A percentile compares a stretch with the other conserved stretches of the same genome.
Evolutionary conservation across 2,329 filamentous ascomycete genomes (phyloP).

Genomic region (Colletotrichum sp.): DNA sequence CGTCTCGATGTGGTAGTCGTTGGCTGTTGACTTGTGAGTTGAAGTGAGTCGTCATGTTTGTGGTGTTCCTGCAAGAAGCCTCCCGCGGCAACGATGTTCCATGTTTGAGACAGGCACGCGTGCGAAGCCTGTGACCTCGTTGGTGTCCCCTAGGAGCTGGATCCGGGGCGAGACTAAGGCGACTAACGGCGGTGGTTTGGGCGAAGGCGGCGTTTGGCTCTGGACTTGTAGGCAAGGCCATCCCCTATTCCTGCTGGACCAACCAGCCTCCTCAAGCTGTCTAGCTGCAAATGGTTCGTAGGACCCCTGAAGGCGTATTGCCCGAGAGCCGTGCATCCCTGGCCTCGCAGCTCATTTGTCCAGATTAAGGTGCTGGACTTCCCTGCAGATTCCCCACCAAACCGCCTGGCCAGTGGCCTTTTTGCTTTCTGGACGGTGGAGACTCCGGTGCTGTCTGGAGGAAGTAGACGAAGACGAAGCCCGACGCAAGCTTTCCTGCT

Average conservation of each 20-base stretch:
- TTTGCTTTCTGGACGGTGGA: constrained; percentile 11
- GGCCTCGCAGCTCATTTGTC: constrained; percentile 10
- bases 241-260: neutral
- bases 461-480: neutral
- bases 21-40: neutral
- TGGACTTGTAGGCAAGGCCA: neutral
- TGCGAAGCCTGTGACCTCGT: constrained; percentile 8
- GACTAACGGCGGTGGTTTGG: constrained; percentile 11
- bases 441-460: neutral
- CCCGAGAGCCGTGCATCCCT: constrained; percentile 9
- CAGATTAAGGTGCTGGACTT: constrained; percentile 16
- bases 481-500: neutral
- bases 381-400: constrained; percentile 11
- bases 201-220: neutral
- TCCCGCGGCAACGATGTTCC: neutral
- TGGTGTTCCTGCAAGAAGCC: neutral
- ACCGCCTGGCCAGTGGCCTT: neutral
- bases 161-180: constrained; percentile 9
- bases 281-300: constrained; percentile 5
- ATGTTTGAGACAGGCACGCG: constrained; percentile 9
- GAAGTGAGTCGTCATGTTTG: neutral
- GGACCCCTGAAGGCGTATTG: constrained; percentile 17
- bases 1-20: neutral
- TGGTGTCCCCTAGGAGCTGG: neutral
- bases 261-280: constrained; percentile 6